Evolutionary conservation across 331 rosid species (phyloP), one percentile per base, ranked within the genome.

Genomic region (Malus hybrid): DNA sequence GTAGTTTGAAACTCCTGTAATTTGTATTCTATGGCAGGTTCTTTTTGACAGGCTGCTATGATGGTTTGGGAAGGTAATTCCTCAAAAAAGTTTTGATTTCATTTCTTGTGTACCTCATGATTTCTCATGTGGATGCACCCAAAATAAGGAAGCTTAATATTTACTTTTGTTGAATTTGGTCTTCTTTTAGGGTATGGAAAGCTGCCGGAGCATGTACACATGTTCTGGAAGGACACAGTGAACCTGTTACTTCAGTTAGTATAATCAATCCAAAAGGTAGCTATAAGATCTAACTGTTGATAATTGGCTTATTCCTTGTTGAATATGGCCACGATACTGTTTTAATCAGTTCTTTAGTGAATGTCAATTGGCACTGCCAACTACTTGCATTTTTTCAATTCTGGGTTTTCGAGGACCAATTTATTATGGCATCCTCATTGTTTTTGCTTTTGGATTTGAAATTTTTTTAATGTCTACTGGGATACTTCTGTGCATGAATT

Each of bases 1-100:
- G n/a, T 50, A 50, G 56, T 50, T 15, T 28, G 54, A 27, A 56
- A 69, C 24, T 48, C n/a, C 60, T 61, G 6, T 52, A 5, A n/a
- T 34, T 74, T 75, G 8, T 60, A 60, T 36, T 75, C 67, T 80
- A 54, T 80, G 79, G 84, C 95, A 94, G 97, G 93, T 90, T 92
- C 83, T 80, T 94, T 85, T 83, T 94, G 90, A 94, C 97, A 6
- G 97, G 99, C 50, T 92, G 96, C 67, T 92, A 92, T 72, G 99
- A 94, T 86, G 85, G 90, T 69, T 82, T 88, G 27, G 99, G 91
- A 80, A 94, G 99, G 46, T 39, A 39, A 39, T 39, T 39, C 1
- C 46, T 8, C 12, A 63, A 69, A 24, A 24, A 24, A 24, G 24
- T 55, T 15, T 50, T 48, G 2, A 0, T 16, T 50, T 50, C 9